phyloP scores from a whole-genome alignment of 345 rosid species.

The Passiflora organensis region DNA sequence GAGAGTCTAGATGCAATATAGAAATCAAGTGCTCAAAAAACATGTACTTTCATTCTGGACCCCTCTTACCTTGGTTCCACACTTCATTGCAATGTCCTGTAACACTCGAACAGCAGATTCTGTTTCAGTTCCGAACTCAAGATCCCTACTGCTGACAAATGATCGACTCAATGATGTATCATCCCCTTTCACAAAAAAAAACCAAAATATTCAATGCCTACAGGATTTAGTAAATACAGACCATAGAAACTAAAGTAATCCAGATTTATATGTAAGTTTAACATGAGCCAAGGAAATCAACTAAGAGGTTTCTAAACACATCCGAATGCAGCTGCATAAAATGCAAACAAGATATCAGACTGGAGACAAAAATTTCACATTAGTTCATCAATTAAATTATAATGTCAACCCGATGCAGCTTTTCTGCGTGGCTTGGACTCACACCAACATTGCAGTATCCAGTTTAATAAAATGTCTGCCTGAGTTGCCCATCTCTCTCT shows the following conservation, averaged over 20 bases:
- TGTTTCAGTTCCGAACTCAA: constrained; percentile 58
- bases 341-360: not conserved
- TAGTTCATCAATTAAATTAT: not conserved
- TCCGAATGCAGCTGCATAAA: not conserved
- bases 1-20: not conserved
- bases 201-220: constrained; percentile 10
- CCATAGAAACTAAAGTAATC: too few species aligned
- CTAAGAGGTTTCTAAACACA: not conserved
- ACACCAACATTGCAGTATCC: not conserved
- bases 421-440: not conserved
- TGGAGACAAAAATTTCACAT: not conserved
- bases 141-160: constrained; percentile 57
- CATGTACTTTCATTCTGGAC: not conserved
- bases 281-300: not conserved
- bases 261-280: not conserved
- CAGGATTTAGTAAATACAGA: not conserved
- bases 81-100: constrained; percentile 73
- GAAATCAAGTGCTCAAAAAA: not conserved
- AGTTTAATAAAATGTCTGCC: not conserved
- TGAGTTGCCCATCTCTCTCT: not conserved
- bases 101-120: constrained; percentile 58
- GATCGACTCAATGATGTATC: constrained; percentile 49
- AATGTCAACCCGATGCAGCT: not conserved
- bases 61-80: constrained; percentile 72
- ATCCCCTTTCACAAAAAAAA: constrained; percentile 43